Evolutionary conservation across 2,329 filamentous ascomycete species (phyloP), one percentile per base, ranked within the genome.

Genomic region (Ramularia endophylla): DNA sequence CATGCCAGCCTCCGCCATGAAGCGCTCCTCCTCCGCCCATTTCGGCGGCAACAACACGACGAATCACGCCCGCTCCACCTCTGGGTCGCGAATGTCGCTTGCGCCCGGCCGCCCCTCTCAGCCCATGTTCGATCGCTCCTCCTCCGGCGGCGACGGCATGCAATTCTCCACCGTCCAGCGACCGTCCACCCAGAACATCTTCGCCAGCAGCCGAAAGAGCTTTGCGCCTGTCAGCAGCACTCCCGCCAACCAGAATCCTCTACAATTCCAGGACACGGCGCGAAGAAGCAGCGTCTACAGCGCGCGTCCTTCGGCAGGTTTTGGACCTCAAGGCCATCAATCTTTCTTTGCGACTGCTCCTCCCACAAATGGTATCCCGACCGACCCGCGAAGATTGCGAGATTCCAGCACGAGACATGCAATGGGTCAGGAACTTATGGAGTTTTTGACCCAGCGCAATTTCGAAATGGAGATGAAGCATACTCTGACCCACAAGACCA

Each of bases 401-500:
- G 87, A 97, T 59, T 75, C 85, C 27, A 75, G 77, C 16, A 94
- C 85, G 54, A 86, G 94, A 60, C 75, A 80, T 20, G 80, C 83
- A 42, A 89, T 98, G 64, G 87, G 84, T 6, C 85, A 92, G 54
- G 89, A 98, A 58, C 68, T 98, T 41, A 70, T 94, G 52, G 92
- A 98, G 53, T 98, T 94, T 61, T 75, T 98, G 60, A 82, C 87
- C 1, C 82, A 89, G 43, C 83, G 95, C 64, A 95, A 95, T 60
- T 98, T 97, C 58, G 92, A 98, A 65, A 81, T 95, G 75, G 89
- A 97, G 55, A 95, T 94, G 82, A 95, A 94, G 67, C 86, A 97
- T 63, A 83, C 81, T 1, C 72, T 98, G n/a, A 86, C 87, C 1
- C 83, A 85, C 50, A 95, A 95, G 56, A 85, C 87, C 5, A 81